phyloP scores from a whole-genome alignment of 2,329 filamentous ascomycete species.

The Aspergillus sp. region DNA sequence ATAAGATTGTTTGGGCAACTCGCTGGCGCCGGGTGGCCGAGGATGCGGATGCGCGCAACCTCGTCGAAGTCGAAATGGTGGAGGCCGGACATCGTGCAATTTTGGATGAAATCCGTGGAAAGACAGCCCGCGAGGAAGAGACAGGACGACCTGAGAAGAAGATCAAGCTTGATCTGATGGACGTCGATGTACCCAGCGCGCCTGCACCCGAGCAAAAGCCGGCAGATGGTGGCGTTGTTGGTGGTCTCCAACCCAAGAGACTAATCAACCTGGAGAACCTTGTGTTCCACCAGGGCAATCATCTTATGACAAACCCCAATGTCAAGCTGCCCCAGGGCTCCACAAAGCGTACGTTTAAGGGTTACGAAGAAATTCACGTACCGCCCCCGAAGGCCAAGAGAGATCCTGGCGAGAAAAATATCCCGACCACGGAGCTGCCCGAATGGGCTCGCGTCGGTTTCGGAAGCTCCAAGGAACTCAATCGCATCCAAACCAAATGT shows the following conservation, averaged over 20 bases:
- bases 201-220: slow-evolving; percentile 55
- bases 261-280: slow-evolving; percentile 94
- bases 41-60: slow-evolving; percentile 67
- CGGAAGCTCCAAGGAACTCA: slow-evolving; percentile 79
- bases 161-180: slow-evolving; percentile 82
- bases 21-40: slow-evolving; percentile 79
- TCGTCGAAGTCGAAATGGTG: slow-evolving; percentile 86
- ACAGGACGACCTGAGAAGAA: slow-evolving; percentile 68
- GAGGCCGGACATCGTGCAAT: slow-evolving; percentile 85
- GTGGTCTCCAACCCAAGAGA: slow-evolving; percentile 81
- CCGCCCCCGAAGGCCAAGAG: slow-evolving; percentile 85
- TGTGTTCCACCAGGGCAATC: slow-evolving; percentile 95
- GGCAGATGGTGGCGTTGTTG: slow-evolving; percentile 68
- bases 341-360: slow-evolving; percentile 93
- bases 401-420: slow-evolving; percentile 75
- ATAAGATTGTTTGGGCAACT: slow-evolving; percentile 95
- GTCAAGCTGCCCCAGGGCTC: slow-evolving; percentile 92
- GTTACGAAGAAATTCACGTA: slow-evolving; percentile 97
- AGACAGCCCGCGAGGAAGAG: slow-evolving; percentile 56
- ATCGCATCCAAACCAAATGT: slow-evolving; percentile 93
- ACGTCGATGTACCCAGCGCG: slow-evolving; percentile 72
- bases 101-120: slow-evolving; percentile 81
- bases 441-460: slow-evolving; percentile 90
- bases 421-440: slow-evolving; percentile 83
- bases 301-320: slow-evolving; percentile 98